Percentiles rank a stretch among this genome's conserved stretches.
These are phyloP conservation scores for Rubroboletus satanas DNA, from an alignment of 768 basidiomycete species.

Conservation along the genomic window DNA sequence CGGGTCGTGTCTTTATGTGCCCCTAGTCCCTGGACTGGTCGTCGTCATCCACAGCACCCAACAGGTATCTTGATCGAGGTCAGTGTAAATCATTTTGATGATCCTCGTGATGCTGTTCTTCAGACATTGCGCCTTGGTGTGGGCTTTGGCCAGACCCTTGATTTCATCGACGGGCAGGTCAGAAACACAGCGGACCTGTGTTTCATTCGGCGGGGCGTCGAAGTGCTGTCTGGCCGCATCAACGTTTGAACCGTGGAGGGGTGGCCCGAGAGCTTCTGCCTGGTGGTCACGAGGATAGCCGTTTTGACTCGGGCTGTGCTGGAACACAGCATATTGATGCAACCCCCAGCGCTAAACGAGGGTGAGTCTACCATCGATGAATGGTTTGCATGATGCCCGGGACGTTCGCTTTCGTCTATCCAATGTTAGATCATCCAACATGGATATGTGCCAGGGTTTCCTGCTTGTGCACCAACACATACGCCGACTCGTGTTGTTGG, in stretches of 20 bases:
- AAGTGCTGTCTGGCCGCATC: neutral
- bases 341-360: neutral
- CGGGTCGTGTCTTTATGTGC: neutral
- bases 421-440: neutral
- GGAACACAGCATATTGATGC: neutral
- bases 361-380: neutral
- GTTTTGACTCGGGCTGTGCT: neutral
- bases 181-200: neutral
- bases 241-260: neutral
- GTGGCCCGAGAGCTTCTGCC: neutral
- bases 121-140: neutral
- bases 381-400: neutral
- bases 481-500: neutral
- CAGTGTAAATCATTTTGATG: too few relatives aligned
- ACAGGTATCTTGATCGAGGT: neutral
- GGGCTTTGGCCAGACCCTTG: neutral
- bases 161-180: neutral
- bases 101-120: neutral
- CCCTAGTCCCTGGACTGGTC: neutral
- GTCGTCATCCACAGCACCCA: neutral
- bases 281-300: neutral
- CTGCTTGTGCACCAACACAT: too few relatives aligned
- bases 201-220: neutral
- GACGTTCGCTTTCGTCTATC: neutral
- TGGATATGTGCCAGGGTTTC: neutral